A percentile compares a stretch with the other conserved stretches of the same genome.
Conservation (phyloP, 768 basidiomycete species). For the Agrocybe chaxingu region DNA sequence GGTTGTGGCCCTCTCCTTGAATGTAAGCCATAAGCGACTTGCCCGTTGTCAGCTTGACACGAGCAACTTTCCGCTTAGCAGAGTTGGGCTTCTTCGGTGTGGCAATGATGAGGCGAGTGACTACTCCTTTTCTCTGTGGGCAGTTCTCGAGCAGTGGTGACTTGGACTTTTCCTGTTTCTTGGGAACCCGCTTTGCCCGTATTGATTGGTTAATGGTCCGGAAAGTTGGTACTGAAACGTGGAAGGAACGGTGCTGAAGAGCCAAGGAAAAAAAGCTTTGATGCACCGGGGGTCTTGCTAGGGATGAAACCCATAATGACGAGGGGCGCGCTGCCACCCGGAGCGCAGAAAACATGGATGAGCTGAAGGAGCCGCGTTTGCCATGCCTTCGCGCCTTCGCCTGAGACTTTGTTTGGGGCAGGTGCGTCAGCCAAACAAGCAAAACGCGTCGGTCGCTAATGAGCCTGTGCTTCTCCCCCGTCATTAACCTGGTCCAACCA, state of each 20-base stretch:
- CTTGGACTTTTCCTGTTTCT: slow-evolving; percentile 48
- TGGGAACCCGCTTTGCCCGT: slow-evolving; percentile 62
- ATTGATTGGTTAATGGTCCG: slow-evolving; percentile 88
- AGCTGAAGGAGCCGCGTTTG: not conserved
- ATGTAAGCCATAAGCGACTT: slow-evolving; percentile 91
- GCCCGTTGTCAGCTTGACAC: slow-evolving; percentile 89
- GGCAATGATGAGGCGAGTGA: slow-evolving; percentile 72
- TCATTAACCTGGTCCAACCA: slow-evolving; percentile 11
- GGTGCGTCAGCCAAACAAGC: slow-evolving; percentile 24
- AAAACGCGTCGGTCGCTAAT: slow-evolving; percentile 32
- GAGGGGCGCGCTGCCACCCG: slow-evolving; percentile 28
- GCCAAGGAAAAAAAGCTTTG: slow-evolving; percentile 10
- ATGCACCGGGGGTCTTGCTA: slow-evolving; percentile 15
- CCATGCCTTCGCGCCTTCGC: not conserved
- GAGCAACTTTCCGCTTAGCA: slow-evolving; percentile 94
- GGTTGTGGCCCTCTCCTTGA: slow-evolving; percentile 94
- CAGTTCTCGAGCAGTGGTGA: slow-evolving; percentile 79
- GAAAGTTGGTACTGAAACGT: slow-evolving; percentile 51
- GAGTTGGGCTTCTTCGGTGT: slow-evolving; percentile 99
- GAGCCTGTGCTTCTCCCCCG: slow-evolving; percentile 17
- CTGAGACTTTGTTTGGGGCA: slow-evolving; percentile 19
- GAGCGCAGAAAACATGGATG: slow-evolving; percentile 36
- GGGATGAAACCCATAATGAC: slow-evolving; percentile 23
- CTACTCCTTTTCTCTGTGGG: slow-evolving; percentile 92
- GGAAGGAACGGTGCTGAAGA: slow-evolving; percentile 51